Evolutionary conservation across 768 basidiomycete species (phyloP).

Genomic region (Solioccasus polychromus): DNA sequence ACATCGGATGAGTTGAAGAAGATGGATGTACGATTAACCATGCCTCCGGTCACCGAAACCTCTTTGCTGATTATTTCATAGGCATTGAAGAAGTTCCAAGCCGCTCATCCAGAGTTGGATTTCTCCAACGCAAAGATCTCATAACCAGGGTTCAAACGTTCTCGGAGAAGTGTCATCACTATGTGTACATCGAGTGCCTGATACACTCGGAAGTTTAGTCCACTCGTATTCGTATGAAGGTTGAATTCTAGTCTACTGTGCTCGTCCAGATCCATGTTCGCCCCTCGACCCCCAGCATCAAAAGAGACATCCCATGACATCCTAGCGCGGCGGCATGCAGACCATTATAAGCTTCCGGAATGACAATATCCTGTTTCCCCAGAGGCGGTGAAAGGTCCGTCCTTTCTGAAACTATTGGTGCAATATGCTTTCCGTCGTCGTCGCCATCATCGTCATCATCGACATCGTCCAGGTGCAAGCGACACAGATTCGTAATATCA

Average conservation of each 20-base stretch:
- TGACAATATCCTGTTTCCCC: slow-evolving; percentile 20
- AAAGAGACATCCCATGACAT: slow-evolving; percentile 36
- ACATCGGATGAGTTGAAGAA: slow-evolving; percentile 95
- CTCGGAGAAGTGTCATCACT: too few relatives aligned
- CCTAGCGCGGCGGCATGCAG: slow-evolving; percentile 44
- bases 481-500: slow-evolving; percentile 17
- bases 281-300: slow-evolving; percentile 20
- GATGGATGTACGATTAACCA: slow-evolving; percentile 58
- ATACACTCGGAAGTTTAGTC: neutral
- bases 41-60: neutral
- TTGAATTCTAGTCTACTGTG: slow-evolving; percentile 10
- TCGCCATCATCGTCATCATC: slow-evolving; percentile 21
- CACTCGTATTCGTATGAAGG: neutral
- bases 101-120: slow-evolving; percentile 88
- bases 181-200: too few relatives aligned
- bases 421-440: too few relatives aligned
- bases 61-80: slow-evolving; percentile 26
- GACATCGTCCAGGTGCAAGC: slow-evolving; percentile 29
- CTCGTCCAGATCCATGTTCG: slow-evolving; percentile 27
- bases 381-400: slow-evolving; percentile 18
- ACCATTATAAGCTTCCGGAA: slow-evolving; percentile 14
- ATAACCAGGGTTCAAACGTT: slow-evolving; percentile 33
- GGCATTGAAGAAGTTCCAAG: slow-evolving; percentile 88
- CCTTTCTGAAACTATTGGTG: slow-evolving; percentile 1
- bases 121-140: slow-evolving; percentile 91